Evolutionary conservation across 2,329 filamentous ascomycete species (phyloP).

Genomic region (Ophiostoma novo-ulmi): DNA sequence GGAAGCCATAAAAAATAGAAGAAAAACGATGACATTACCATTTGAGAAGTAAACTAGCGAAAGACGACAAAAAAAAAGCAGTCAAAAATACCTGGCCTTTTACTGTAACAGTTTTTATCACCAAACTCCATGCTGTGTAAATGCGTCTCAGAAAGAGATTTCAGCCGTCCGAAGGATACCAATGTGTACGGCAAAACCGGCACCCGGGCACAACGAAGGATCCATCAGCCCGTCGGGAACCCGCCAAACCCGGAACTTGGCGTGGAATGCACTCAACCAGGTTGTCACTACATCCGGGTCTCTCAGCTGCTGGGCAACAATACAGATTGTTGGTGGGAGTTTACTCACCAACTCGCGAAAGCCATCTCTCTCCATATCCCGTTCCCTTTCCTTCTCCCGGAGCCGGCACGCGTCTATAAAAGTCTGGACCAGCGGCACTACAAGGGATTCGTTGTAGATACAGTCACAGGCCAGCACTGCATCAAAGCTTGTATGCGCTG

Average conservation of each 20-base stretch:
- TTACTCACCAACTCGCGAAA: neutral
- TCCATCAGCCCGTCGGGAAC: constrained; percentile 61
- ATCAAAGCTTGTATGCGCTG: constrained; percentile 53
- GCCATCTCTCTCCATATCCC: constrained; percentile 21
- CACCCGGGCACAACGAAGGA: constrained; percentile 53
- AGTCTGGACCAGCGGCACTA: constrained; percentile 75
- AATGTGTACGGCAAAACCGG: constrained; percentile 79
- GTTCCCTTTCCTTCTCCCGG: constrained; percentile 34
- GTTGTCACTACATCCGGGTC: constrained; percentile 77
- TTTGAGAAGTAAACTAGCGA: too few species aligned
- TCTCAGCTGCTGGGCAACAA: constrained; percentile 85
- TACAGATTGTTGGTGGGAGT: constrained; percentile 57
- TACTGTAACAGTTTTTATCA: neutral
- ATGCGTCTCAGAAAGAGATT: neutral
- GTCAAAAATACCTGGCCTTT: too few species aligned
- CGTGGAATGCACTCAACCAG: constrained; percentile 68
- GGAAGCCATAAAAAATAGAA: too few species aligned
- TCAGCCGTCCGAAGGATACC: constrained; percentile 49
- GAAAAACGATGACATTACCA: too few species aligned
- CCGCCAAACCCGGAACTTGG: constrained; percentile 68
- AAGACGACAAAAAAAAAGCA: too few species aligned
- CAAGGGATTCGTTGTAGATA: constrained; percentile 86
- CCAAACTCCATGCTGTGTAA: neutral
- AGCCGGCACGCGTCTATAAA: constrained; percentile 69
- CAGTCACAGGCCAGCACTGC: constrained; percentile 83